Conservation (phyloP, 2,329 filamentous ascomycete species). For the Ustulina deusta region DNA sequence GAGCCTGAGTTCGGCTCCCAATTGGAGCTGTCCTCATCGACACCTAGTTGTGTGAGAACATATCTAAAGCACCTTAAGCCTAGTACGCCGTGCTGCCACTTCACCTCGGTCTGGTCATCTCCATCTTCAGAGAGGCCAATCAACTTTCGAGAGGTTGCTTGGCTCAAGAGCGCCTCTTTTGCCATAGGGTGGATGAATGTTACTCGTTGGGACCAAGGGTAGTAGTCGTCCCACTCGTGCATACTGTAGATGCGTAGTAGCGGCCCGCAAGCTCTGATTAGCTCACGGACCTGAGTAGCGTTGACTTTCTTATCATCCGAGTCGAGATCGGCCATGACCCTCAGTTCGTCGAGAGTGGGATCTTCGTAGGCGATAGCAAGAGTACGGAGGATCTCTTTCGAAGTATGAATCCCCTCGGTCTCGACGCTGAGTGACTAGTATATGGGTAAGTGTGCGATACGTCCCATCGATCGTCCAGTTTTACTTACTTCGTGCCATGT, state of each 20-base stretch:
- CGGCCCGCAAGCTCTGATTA: slow-evolving; percentile 6
- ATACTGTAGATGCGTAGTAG: slow-evolving; percentile 3
- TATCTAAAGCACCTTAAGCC: slow-evolving; percentile 9
- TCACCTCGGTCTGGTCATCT: slow-evolving; percentile 7
- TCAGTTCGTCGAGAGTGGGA: slow-evolving; percentile 9
- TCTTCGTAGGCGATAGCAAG: slow-evolving; percentile 10
- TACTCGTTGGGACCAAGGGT: neutral
- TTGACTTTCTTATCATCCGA: neutral
- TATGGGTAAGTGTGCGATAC: neutral
- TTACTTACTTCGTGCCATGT: slow-evolving; percentile 5
- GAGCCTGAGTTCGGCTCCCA: neutral
- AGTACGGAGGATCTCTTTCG: slow-evolving; percentile 15
- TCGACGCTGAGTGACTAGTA: slow-evolving; percentile 2
- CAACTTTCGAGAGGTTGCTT: slow-evolving; percentile 4
- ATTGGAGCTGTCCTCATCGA: neutral
- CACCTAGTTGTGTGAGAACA: neutral
- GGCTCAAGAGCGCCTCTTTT: slow-evolving; percentile 12
- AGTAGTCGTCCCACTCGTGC: slow-evolving; percentile 3
- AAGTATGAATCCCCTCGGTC: slow-evolving; percentile 8
- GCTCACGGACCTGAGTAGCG: neutral
- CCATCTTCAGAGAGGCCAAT: neutral
- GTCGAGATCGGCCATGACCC: slow-evolving; percentile 7
- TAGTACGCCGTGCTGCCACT: slow-evolving; percentile 14
- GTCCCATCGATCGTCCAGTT: neutral
- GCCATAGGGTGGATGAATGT: slow-evolving; percentile 18